Conservation (phyloP, 768 basidiomycete species). For the Russula griseocarnosa region DNA sequence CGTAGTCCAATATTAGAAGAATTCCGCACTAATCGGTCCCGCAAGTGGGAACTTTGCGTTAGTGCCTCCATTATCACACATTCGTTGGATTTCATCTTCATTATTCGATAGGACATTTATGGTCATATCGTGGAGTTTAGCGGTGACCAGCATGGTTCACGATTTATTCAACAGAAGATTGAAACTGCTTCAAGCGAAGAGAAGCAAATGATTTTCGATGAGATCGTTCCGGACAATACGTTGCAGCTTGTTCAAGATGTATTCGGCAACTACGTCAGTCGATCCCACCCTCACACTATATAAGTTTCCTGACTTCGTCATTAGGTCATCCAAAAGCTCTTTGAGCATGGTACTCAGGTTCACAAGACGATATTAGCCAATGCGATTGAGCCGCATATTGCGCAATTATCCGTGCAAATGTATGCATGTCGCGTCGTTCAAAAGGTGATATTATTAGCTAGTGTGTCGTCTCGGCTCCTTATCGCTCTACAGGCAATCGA, state of each 20-base stretch:
- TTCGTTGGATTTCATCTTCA: conserved; percentile 2
- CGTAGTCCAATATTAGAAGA: conserved; percentile 79
- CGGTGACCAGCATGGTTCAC: conserved; percentile 94
- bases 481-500: conserved; percentile 67
- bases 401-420: conserved; percentile 79
- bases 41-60: conserved; percentile 74
- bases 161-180: conserved; percentile 90
- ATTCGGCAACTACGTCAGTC: conserved; percentile 90
- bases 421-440: conserved; percentile 97
- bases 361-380: conserved; percentile 69
- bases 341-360: conserved; percentile 75
- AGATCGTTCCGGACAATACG: conserved; percentile 75
- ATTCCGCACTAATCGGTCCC: conserved; percentile 73
- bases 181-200: conserved; percentile 75
- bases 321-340: conserved; percentile 90
- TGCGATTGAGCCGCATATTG: conserved; percentile 73
- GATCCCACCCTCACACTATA: not conserved
- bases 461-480: conserved; percentile 17
- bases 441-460: conserved; percentile 52
- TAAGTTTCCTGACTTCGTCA: conserved; percentile 18
- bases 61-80: conserved; percentile 8
- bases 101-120: conserved; percentile 63
- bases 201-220: conserved; percentile 74
- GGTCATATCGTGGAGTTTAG: conserved; percentile 89
- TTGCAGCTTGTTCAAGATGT: conserved; percentile 83